Evolutionary conservation across 2,329 filamentous ascomycete species (phyloP).

Genomic region (Monilinia aucupariae): DNA sequence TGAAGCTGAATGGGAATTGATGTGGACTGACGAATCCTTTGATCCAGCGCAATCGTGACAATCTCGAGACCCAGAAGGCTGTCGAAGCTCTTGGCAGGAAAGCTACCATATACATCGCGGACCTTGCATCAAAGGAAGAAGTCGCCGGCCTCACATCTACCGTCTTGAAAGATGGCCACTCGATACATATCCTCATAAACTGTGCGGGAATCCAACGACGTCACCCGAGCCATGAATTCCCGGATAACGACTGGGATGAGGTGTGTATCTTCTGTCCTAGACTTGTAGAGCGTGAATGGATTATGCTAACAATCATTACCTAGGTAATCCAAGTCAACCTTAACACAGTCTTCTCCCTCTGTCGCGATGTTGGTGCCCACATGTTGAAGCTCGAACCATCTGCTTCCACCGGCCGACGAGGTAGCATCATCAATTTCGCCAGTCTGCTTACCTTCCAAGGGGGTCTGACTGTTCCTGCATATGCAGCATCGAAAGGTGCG

Average conservation of each 20-base stretch:
- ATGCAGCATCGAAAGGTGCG: conserved; percentile 80
- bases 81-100: conserved; percentile 63
- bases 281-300: conserved; percentile 38
- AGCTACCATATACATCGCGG: conserved; percentile 61
- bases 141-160: conserved; percentile 56
- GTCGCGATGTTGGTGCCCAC: conserved; percentile 71
- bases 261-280: conserved; percentile 59
- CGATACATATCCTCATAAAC: conserved; percentile 43
- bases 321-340: conserved; percentile 77
- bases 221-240: conserved; percentile 38
- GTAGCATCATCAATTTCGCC: conserved; percentile 78
- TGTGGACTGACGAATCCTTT: background rate
- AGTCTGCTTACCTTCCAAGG: conserved; percentile 87
- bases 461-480: conserved; percentile 81
- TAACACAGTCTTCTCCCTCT: conserved; percentile 70
- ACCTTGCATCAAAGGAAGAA: conserved; percentile 57
- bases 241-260: conserved; percentile 38
- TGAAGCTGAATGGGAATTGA: background rate
- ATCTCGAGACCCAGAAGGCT: conserved; percentile 49
- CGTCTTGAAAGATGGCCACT: conserved; percentile 48
- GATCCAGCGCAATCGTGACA: conserved; percentile 30
- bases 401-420: conserved; percentile 68
- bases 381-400: conserved; percentile 58
- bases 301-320: conserved; percentile 25
- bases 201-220: conserved; percentile 41